These are phyloP conservation scores for Ammopiptanthus mongolicus DNA, from an alignment of 306 rosid genomes.

Conservation along the genomic window DNA sequence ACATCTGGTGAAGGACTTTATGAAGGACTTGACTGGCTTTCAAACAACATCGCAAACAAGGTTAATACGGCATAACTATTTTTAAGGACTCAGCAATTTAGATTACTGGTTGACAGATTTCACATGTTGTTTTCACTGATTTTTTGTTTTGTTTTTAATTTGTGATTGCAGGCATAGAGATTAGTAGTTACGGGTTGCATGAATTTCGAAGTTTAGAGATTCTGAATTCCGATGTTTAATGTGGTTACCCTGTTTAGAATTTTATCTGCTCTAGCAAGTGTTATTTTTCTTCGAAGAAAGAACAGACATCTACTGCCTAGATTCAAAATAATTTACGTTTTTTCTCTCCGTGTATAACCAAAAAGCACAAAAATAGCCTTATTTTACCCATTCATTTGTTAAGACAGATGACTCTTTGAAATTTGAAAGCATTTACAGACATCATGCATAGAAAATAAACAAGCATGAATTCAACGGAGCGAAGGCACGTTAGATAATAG, in stretches of 20 bases:
- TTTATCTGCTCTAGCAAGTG: conserved; percentile 22
- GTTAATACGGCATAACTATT: conserved; percentile 15
- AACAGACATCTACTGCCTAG: conserved; percentile 29
- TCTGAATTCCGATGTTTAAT: conserved; percentile 22
- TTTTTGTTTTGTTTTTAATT: neutral
- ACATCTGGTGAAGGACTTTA: conserved; percentile 89
- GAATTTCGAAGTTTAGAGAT: conserved; percentile 21
- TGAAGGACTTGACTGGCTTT: conserved; percentile 88
- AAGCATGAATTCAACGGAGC: neutral
- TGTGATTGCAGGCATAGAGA: conserved; percentile 55
- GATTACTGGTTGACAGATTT: neutral
- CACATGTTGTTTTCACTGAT: neutral
- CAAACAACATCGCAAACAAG: conserved; percentile 84
- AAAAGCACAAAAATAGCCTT: neutral
- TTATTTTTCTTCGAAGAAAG: conserved; percentile 24
- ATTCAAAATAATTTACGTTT: conserved; percentile 34
- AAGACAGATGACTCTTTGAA: conserved; percentile 6
- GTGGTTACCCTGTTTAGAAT: conserved; percentile 29
- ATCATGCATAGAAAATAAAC: neutral
- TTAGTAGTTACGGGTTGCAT: conserved; percentile 3
- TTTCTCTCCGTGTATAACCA: conserved; percentile 11
- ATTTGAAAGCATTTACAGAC: neutral
- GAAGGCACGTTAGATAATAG: neutral
- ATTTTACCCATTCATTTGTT: conserved; percentile 5
- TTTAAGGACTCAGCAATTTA: neutral